Evolutionary conservation across 805 yeast species (phyloP), one percentile per base, ranked within the genome.

Genomic region (Kazachstania martiniae): DNA sequence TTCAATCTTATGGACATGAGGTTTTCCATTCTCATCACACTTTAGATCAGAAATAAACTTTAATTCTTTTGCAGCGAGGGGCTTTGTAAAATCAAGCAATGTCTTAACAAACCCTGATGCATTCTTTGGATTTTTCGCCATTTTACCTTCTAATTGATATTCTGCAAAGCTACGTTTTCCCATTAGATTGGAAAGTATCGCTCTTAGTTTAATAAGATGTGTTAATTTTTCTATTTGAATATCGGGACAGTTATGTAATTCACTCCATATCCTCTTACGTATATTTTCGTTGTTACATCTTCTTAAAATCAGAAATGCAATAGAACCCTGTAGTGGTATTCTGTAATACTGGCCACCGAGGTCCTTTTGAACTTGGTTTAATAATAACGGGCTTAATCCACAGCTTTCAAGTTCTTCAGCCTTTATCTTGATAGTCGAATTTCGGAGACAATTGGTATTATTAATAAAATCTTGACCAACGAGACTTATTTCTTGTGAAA

Each of bases 131-230:
- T 59, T 67, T 39, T 75, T 75, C 7, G 94, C 94, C 94, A 91
- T 83, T 53, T 91, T 91, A 39, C 85, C 94, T 38, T 73, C 74
- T 21, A 91, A 60, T 49, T 84, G 93, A 50, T 91, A 87, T 25
- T 79, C 77, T 0, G 89, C 74, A 57, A 63, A 91, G 22, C 80
- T 74, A 15, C 59, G 44, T 47, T 72, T 72, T 0, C 93, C 89
- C 61, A 89, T 63, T 58, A 84, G 63, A 28, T 65, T 64, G 0
- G 97, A 86, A 22, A 91, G 58, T 1, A 72, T 60, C 3, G 80
- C 80, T 35, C 98, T 63, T 39, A 74, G 68, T 33, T 67, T 66
- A 21, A 89, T 53, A 41, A 91, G 62, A 21, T 62, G 61, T 29
- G 72, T 73, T 33, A 91, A 59, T 5, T 71, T 56, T 1, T 56